Evolutionary conservation across 331 rosid species (phyloP).

Genomic region (Malus hybrid): DNA sequence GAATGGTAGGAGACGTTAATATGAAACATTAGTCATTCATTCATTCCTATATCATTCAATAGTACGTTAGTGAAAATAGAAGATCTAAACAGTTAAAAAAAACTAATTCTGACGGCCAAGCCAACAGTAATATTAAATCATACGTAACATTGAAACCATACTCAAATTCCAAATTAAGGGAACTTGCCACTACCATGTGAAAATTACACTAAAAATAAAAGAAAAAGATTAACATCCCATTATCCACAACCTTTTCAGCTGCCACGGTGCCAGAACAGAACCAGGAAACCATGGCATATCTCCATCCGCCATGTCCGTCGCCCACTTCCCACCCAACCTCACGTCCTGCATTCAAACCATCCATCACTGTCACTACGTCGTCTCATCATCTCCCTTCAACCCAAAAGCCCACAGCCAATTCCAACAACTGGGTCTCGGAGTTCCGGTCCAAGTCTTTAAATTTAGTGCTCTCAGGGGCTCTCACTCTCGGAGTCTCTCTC

Average conservation of each 20-base stretch:
- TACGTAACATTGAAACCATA: too few relatives aligned
- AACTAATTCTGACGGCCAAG: too few relatives aligned
- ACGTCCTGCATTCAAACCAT: constrained; percentile 8
- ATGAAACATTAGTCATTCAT: too few relatives aligned
- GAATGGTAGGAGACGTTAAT: too few relatives aligned
- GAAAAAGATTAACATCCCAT: background rate
- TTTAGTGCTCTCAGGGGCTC: constrained; percentile 55
- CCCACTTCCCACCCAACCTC: constrained; percentile 11
- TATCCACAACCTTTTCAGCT: background rate
- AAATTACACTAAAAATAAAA: background rate
- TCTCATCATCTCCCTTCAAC: constrained; percentile 31
- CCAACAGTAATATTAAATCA: too few relatives aligned
- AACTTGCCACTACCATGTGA: too few relatives aligned
- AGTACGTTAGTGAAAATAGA: too few relatives aligned
- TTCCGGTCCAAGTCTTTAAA: constrained; percentile 39
- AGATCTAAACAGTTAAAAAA: too few relatives aligned
- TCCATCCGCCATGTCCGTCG: constrained; percentile 25
- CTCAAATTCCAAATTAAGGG: too few relatives aligned
- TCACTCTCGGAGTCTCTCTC: constrained; percentile 54
- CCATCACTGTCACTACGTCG: constrained; percentile 6
- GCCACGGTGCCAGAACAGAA: background rate
- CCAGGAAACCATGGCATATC: constrained; percentile 24
- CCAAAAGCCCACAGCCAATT: constrained; percentile 12
- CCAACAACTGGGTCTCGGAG: constrained; percentile 17
- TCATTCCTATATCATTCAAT: too few relatives aligned